These are phyloP conservation scores for Clonostachys rhizophaga DNA, from an alignment of 2,329 filamentous ascomycete genomes.

Conservation along the genomic window DNA sequence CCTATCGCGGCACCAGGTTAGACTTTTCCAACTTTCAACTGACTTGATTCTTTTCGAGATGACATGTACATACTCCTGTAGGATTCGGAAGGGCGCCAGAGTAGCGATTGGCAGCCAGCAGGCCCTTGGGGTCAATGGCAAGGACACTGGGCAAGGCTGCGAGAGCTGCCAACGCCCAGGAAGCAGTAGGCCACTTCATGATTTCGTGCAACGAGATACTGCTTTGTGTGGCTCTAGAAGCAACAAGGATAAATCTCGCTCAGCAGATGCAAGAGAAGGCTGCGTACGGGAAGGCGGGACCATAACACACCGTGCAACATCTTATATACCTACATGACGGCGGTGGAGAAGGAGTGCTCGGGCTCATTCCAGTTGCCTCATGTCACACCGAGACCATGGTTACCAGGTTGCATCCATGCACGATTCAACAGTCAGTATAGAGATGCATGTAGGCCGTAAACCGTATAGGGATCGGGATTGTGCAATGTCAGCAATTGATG, in stretches of 20 bases:
- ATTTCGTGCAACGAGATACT: background rate
- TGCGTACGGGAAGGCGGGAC: background rate
- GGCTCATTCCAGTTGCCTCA: background rate
- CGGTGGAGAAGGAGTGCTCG: background rate
- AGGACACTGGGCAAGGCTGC: background rate
- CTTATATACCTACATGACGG: background rate
- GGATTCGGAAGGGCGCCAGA: background rate
- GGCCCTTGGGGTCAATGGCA: background rate
- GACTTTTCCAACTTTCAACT: background rate
- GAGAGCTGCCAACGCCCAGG: background rate
- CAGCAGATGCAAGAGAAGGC: background rate
- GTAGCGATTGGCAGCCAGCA: slow-evolving; percentile 1
- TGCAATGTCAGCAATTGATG: background rate
- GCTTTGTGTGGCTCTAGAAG: background rate
- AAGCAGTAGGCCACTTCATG: background rate
- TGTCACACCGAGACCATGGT: background rate
- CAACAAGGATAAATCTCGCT: background rate
- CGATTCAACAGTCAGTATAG: background rate
- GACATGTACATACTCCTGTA: background rate
- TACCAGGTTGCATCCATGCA: background rate
- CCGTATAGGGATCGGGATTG: background rate
- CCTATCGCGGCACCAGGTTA: background rate
- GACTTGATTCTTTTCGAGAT: background rate
- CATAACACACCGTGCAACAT: background rate
- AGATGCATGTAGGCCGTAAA: background rate